Evolutionary conservation across 257 asterid species (phyloP).

Genomic region (Solanum bulbocastanum): DNA sequence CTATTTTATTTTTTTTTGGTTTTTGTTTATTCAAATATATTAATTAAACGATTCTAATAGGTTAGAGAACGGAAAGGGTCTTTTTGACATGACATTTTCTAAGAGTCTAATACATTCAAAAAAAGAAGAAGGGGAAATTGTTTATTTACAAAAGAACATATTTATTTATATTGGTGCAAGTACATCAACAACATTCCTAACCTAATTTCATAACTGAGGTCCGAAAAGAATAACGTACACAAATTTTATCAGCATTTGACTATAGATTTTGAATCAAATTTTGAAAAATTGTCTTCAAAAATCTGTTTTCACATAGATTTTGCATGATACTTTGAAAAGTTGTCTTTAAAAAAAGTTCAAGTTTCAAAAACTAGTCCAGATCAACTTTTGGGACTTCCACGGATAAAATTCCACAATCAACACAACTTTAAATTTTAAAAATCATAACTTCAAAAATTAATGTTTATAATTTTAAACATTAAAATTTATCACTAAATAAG

Average conservation of each 20-base stretch:
- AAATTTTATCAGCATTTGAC: background rate
- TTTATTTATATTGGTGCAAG: background rate
- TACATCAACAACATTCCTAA: background rate
- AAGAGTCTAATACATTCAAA: background rate
- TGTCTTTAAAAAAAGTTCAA: background rate
- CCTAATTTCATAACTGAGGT: background rate
- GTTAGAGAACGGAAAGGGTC: background rate
- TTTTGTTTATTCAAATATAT: background rate
- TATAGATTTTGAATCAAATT: background rate
- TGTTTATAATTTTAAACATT: rapidly evolving
- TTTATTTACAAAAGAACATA: background rate
- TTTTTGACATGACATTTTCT: background rate
- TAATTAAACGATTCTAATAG: background rate
- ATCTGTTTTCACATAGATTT: background rate
- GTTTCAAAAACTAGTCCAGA: background rate
- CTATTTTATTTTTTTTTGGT: background rate
- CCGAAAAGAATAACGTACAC: rapidly evolving
- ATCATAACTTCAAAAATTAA: background rate
- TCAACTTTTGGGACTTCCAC: background rate
- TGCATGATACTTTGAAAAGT: background rate
- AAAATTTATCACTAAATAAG: background rate
- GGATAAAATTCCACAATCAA: background rate
- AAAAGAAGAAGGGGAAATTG: background rate
- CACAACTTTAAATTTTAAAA: background rate
- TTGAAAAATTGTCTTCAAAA: background rate